A percentile compares a stretch with the other conserved stretches of the same genome.
Conservation (phyloP, 192 early-diverging fungal species). For the Linnemannia hyalina region DNA sequence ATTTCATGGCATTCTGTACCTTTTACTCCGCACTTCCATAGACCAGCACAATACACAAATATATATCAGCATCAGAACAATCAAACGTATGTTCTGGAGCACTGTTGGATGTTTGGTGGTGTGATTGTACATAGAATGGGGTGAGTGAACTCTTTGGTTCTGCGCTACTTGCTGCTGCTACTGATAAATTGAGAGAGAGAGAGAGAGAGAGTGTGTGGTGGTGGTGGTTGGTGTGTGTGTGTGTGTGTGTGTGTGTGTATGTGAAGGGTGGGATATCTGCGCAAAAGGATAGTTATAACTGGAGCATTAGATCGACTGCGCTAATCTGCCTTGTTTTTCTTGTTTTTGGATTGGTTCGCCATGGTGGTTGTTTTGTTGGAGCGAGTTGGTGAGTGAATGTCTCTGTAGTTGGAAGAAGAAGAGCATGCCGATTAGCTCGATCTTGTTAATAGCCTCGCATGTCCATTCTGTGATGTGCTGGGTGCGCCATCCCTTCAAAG, state of each 20-base stretch:
- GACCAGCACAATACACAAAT: background rate
- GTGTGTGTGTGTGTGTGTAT: no score
- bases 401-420: no score
- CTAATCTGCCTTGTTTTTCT: background rate
- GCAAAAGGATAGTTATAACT: background rate
- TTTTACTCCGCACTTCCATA: background rate
- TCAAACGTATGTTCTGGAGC: background rate
- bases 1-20: background rate
- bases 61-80: background rate
- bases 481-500: conserved; percentile 53
- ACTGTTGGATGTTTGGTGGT: background rate
- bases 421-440: background rate
- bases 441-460: background rate
- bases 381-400: background rate
- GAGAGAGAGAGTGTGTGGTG: no score
- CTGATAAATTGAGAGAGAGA: background rate
- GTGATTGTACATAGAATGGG: background rate
- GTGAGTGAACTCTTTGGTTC: background rate
- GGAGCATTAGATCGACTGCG: background rate
- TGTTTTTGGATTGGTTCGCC: background rate
- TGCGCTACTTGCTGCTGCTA: background rate
- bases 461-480: background rate
- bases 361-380: background rate
- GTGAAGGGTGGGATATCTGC: background rate
- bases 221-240: no score